Conservation (phyloP, 805 yeast genomes). For the Cyberlindnera bimundalis region DNA sequence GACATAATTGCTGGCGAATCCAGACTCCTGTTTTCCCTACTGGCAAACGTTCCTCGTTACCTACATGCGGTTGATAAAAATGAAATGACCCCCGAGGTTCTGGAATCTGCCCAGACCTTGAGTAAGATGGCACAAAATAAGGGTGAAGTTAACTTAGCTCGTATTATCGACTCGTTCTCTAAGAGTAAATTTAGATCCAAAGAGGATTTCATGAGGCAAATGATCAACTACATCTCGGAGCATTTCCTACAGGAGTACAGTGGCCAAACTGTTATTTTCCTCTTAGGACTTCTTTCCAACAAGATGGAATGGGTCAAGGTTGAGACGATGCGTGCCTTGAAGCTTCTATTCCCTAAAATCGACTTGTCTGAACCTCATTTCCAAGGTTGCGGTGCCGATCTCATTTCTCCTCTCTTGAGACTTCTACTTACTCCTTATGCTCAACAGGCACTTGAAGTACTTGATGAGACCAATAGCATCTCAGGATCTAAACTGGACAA, state of each 20-base stretch:
- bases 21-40: constrained; percentile 65
- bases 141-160: constrained; percentile 55
- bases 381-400: constrained; percentile 89
- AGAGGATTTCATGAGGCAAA: constrained; percentile 81
- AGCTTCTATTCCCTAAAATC: constrained; percentile 69
- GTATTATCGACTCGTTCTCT: constrained; percentile 72
- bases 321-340: constrained; percentile 75
- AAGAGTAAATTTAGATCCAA: constrained; percentile 84
- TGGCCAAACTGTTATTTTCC: constrained; percentile 68
- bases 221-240: constrained; percentile 63
- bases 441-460: constrained; percentile 81
- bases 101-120: constrained; percentile 52
- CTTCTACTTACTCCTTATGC: constrained; percentile 81
- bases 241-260: constrained; percentile 72
- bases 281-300: constrained; percentile 78
- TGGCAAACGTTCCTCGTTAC: constrained; percentile 81
- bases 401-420: constrained; percentile 85
- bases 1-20: constrained; percentile 72
- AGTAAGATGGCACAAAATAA: constrained; percentile 57
- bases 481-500: constrained; percentile 89
- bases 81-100: constrained; percentile 47
- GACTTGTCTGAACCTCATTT: constrained; percentile 77
- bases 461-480: constrained; percentile 81
- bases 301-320: constrained; percentile 71
- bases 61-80: constrained; percentile 70